Percentiles rank a stretch among this genome's conserved stretches.
These are phyloP conservation scores for Saccharomyces paradoxus DNA, from an alignment of 805 yeast species.

Conservation along the genomic window DNA sequence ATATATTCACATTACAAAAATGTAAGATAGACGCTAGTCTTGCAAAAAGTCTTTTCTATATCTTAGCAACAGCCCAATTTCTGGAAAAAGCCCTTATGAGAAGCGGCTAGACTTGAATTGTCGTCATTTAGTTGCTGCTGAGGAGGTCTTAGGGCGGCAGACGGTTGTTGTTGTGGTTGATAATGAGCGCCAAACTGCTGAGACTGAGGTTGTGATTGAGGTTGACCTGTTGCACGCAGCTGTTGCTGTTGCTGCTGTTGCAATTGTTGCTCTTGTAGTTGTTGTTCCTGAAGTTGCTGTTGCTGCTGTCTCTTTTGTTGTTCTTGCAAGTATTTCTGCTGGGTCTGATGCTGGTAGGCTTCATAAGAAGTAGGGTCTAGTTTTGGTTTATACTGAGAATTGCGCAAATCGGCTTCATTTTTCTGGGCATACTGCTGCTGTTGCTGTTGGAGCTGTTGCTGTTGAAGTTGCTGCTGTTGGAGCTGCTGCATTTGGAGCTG, in stretches of 20 bases:
- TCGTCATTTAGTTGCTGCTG: constrained; percentile 5
- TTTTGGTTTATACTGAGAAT: constrained; percentile 25
- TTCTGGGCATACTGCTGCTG: neutral
- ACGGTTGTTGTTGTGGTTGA: constrained; percentile 5
- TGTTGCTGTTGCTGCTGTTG: constrained; percentile 13
- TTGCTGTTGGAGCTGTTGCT: constrained; percentile 2
- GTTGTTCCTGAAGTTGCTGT: constrained; percentile 10
- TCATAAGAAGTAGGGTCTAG: constrained; percentile 38
- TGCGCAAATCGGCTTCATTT: constrained; percentile 9
- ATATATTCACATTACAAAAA: neutral
- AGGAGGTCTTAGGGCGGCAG: constrained; percentile 5
- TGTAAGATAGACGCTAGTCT: neutral
- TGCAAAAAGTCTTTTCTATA: neutral
- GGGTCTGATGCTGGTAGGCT: constrained; percentile 33
- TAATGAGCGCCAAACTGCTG: constrained; percentile 8
- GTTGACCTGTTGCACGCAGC: constrained; percentile 12
- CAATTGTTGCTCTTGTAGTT: constrained; percentile 2
- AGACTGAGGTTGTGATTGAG: constrained; percentile 9
- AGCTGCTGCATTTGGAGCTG: constrained; percentile 10
- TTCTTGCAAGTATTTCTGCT: constrained; percentile 29
- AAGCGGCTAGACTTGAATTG: neutral
- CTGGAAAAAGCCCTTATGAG: neutral
- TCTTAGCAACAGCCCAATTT: neutral
- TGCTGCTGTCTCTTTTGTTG: constrained; percentile 15
- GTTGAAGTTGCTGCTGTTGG: constrained; percentile 3